These are phyloP conservation scores for Drosera capensis DNA, from an alignment of 148 eudicot species.

Conservation along the genomic window DNA sequence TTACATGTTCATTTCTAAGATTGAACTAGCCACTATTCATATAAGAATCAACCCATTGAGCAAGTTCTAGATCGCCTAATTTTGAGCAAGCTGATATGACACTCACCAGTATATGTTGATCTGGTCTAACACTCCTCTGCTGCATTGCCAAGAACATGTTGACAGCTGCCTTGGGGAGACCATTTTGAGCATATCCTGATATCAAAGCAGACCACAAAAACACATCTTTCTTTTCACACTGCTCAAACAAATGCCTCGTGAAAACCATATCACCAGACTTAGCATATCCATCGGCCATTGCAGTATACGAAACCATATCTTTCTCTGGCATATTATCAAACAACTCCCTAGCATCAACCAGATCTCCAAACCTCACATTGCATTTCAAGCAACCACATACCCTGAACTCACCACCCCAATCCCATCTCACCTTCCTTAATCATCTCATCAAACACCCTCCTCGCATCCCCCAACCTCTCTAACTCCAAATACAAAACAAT, in stretches of 20 bases:
- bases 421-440: no score
- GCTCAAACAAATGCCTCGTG: conserved; percentile 44
- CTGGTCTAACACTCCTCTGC: conserved; percentile 27
- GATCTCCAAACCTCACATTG: conserved; percentile 31
- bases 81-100: conserved; percentile 75
- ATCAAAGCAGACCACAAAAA: conserved; percentile 63
- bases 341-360: conserved; percentile 27
- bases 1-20: conserved; percentile 26
- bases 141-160: conserved; percentile 32
- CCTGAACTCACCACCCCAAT: no score
- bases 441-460: conserved; percentile 44
- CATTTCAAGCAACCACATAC: conserved; percentile 43
- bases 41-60: conserved; percentile 51
- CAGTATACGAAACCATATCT: conserved; percentile 36
- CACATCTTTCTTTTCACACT: conserved; percentile 29
- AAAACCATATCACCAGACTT: conserved; percentile 47
- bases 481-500: conserved; percentile 28
- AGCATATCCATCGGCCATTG: conserved; percentile 56
- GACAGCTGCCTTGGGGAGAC: conserved; percentile 43
- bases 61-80: conserved; percentile 34
- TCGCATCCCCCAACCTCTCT: conserved; percentile 30
- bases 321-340: conserved; percentile 50
- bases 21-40: conserved; percentile 24
- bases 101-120: conserved; percentile 42
- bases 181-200: conserved; percentile 53